Conservation (phyloP, 2,329 filamentous ascomycete genomes). For the Pseudogymnoascus pannorum region DNA sequence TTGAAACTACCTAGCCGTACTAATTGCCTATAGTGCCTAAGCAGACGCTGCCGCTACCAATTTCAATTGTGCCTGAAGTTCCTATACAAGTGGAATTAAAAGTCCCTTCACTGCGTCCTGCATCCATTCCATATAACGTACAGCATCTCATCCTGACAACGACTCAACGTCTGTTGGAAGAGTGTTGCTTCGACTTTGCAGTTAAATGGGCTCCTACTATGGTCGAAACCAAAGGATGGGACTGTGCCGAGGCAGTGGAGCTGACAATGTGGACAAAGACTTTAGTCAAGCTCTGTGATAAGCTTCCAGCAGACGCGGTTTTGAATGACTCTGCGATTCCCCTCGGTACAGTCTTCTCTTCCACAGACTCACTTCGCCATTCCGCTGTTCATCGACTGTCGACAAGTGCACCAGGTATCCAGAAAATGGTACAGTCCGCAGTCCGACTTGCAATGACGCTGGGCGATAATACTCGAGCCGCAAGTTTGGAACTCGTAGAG, state of each 20-base stretch:
- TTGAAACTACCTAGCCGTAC: neutral
- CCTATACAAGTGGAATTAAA: neutral
- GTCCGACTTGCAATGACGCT: conserved; percentile 25
- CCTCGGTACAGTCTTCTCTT: conserved; percentile 22
- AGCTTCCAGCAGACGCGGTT: conserved; percentile 23
- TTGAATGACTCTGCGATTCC: conserved; percentile 13
- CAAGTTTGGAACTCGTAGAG: conserved; percentile 26
- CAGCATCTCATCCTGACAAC: conserved; percentile 33
- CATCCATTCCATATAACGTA: conserved; percentile 29
- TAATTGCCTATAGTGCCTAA: neutral
- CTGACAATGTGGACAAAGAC: conserved; percentile 30
- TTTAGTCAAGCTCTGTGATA: conserved; percentile 20
- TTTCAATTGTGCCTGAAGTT: neutral
- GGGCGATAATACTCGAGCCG: conserved; percentile 24
- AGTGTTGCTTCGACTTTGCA: conserved; percentile 34
- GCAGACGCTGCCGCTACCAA: neutral
- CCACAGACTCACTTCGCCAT: conserved; percentile 26
- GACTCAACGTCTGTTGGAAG: conserved; percentile 31
- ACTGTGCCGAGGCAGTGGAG: conserved; percentile 32
- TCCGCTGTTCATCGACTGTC: conserved; percentile 29
- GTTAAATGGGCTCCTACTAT: conserved; percentile 28
- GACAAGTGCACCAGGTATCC: conserved; percentile 23
- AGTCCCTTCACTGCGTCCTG: conserved; percentile 23
- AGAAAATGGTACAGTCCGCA: conserved; percentile 26
- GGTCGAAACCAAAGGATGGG: conserved; percentile 24